A percentile compares a stretch with the other conserved stretches of the same genome.
phyloP scores from a whole-genome alignment of 2,329 filamentous ascomycete genomes.

The Acephala macrosclerotiorum region DNA sequence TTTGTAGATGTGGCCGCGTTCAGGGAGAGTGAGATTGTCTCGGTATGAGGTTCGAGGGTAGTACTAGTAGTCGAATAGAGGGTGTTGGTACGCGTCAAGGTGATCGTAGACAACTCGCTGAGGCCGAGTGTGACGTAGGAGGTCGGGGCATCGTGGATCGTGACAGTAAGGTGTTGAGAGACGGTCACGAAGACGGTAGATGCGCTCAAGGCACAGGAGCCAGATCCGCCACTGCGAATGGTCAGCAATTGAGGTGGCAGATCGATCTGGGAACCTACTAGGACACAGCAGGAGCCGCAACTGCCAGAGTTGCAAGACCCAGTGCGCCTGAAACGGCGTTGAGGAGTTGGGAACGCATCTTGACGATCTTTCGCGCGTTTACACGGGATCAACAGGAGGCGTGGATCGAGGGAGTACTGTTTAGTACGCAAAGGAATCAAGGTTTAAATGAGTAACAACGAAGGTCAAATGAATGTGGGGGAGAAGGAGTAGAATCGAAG shows the following conservation, averaged over 20 bases:
- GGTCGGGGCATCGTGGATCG: constrained; percentile 22
- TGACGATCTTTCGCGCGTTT: constrained; percentile 19
- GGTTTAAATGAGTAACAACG: not conserved
- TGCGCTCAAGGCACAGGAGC: constrained; percentile 25
- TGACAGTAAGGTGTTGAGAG: constrained; percentile 27
- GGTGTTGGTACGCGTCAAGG: constrained; percentile 25
- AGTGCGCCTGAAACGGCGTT: constrained; percentile 20
- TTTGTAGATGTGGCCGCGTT: not conserved
- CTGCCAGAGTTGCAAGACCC: constrained; percentile 30
- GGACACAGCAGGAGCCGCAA: constrained; percentile 28
- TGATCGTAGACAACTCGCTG: constrained; percentile 19
- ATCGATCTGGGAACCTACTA: constrained; percentile 29
- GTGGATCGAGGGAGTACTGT: constrained; percentile 15
- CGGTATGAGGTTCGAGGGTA: not conserved
- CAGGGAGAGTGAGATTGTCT: constrained; percentile 12
- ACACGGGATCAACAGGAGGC: constrained; percentile 13
- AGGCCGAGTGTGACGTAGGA: constrained; percentile 30
- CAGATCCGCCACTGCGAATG: constrained; percentile 15
- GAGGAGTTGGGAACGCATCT: constrained; percentile 36
- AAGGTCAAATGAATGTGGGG: constrained; percentile 9
- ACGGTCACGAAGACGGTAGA: constrained; percentile 35
- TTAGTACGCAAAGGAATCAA: not conserved
- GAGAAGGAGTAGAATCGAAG: not conserved
- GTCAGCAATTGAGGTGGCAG: constrained; percentile 20
- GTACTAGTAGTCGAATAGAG: constrained; percentile 14